These are phyloP conservation scores for Marasmius oreades DNA, from an alignment of 1,284 basidiomycete genomes.

Conservation along the genomic window DNA sequence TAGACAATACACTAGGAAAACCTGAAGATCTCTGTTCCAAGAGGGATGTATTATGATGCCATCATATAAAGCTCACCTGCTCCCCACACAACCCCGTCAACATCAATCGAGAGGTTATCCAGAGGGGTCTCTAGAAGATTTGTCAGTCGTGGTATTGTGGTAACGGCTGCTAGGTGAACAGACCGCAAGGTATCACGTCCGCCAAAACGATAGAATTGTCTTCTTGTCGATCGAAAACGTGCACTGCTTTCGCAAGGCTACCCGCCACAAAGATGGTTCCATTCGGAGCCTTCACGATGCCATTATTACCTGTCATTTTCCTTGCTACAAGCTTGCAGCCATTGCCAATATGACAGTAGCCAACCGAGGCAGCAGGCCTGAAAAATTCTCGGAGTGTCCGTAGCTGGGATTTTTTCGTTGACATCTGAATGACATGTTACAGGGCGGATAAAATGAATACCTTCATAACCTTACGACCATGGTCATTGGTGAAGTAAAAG, in stretches of 20 bases:
- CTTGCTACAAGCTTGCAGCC: slow-evolving; percentile 56
- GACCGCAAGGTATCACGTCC: slow-evolving; percentile 45
- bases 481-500: slow-evolving; percentile 70
- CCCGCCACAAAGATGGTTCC: slow-evolving; percentile 58
- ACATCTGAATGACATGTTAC: not conserved
- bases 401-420: not conserved
- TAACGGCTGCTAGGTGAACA: no score
- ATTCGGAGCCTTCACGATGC: slow-evolving; percentile 50
- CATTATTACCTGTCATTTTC: slow-evolving; percentile 47
- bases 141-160: no score
- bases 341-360: slow-evolving; percentile 52
- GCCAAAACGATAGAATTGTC: slow-evolving; percentile 51
- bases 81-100: slow-evolving; percentile 53
- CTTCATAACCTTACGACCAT: slow-evolving; percentile 47
- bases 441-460: slow-evolving; percentile 32
- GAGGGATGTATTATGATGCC: not conserved
- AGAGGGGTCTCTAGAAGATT: slow-evolving; percentile 37
- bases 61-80: slow-evolving; percentile 37
- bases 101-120: slow-evolving; percentile 58
- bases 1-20: slow-evolving; percentile 29
- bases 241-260: slow-evolving; percentile 36
- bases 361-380: slow-evolving; percentile 39
- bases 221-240: slow-evolving; percentile 48
- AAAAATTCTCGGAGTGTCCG: not conserved
- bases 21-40: slow-evolving; percentile 21